Evolutionary conservation across 306 rosid species (phyloP), one percentile per base, ranked within the genome.

Genomic region (Sindora glabra): DNA sequence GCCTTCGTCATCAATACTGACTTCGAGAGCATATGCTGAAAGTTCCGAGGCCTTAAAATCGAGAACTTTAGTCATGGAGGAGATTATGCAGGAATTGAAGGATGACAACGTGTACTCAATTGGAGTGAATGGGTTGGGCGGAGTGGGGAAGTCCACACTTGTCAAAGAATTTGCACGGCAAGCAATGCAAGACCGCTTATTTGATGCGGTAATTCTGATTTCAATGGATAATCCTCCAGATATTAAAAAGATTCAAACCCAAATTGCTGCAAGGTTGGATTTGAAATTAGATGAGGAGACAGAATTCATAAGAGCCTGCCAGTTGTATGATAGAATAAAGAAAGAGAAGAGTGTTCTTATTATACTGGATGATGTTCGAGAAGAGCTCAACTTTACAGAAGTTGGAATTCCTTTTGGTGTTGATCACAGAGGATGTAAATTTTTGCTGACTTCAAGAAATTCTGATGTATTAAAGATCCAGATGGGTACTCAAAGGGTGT

Each of bases 311-410:
- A 8, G 55, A 7, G 73, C 65, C 2, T 16, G 64, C 1, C 44
- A 50, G 56, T 47, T 75, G 16, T 49, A 56, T 5, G 49, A 68
- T 48, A 62, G 79, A 71, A 68, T 74, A 14, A 58, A 59, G 17
- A 70, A 74, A 54, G 79, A 74, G 63, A 40, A 10, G 37, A 74
- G 38, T 49, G 63, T 74, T 41, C 79, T 82, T 18, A 53, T 75
- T 16, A 13, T 74, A 8, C 13, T 74, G 0, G 87, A 81, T 30
- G 84, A 78, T 65, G 24, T 78, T 8, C 78, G 87, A 81, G 59
- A 76, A 1, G 23, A 47, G 23, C 56, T 71, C 10, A 50, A 75
- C 12, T 59, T 81, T 50, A 4, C 22, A 3, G 65, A 59, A 6
- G 63, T 78, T 24, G 87, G 84, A 5, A 41, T 81, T 38, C 81